Evolutionary conservation across 1,284 basidiomycete species (phyloP).

Genomic region (Rhodotorula sp.): DNA sequence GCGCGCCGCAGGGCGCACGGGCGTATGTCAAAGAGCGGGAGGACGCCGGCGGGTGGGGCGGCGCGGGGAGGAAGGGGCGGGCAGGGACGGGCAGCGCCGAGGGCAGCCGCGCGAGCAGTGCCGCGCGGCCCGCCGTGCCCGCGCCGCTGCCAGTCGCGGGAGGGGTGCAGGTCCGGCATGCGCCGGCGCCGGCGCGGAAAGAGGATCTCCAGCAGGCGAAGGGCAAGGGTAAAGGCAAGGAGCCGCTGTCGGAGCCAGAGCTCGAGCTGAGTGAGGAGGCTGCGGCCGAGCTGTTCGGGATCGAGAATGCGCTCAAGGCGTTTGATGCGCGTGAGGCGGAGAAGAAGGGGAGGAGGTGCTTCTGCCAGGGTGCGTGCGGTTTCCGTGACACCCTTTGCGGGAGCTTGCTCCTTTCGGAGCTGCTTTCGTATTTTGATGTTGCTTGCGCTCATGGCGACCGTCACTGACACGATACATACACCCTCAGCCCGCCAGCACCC

Average conservation of each 20-base stretch:
- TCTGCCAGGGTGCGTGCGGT: conserved; percentile 53
- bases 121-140: not conserved
- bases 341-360: conserved; percentile 47
- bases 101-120: not conserved
- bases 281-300: conserved; percentile 31
- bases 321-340: conserved; percentile 6
- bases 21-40: conserved; percentile 20
- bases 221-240: conserved; percentile 31
- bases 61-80: not conserved
- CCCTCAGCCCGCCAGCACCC: conserved; percentile 52
- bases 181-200: too few species aligned
- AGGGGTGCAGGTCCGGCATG: not conserved
- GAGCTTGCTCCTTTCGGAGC: not conserved
- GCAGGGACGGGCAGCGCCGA: not conserved
- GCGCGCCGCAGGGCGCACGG: conserved; percentile 7
- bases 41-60: conserved; percentile 7
- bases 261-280: conserved; percentile 50
- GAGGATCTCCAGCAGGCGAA: not conserved
- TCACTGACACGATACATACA: not conserved
- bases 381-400: not conserved
- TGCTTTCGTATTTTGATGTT: too few species aligned
- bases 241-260: conserved; percentile 30
- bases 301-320: conserved; percentile 19
- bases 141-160: not conserved
- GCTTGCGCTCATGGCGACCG: too few species aligned